Conservation (phyloP, 768 basidiomycete genomes). For the Ramaria sp. region DNA sequence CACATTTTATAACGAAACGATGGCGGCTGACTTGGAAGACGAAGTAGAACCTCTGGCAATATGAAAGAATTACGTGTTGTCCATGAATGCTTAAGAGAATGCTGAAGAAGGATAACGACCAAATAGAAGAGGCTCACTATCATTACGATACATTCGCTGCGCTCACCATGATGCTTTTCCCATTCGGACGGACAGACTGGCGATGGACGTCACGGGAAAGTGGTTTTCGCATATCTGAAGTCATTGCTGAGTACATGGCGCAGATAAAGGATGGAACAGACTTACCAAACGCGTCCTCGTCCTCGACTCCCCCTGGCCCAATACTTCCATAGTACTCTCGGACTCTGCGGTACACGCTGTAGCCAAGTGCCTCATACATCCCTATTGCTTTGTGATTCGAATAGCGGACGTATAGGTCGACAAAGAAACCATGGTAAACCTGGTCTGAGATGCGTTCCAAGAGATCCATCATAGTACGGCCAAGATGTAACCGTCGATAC, state of each 20-base stretch:
- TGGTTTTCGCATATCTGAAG: conserved; percentile 33
- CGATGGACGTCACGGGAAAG: conserved; percentile 25
- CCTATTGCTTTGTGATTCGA: conserved; percentile 73
- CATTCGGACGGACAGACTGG: conserved; percentile 25
- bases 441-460: conserved; percentile 82
- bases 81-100: background rate
- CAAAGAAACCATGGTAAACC: conserved; percentile 76
- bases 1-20: conserved; percentile 65
- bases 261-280: conserved; percentile 13
- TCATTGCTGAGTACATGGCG: background rate
- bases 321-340: conserved; percentile 79
- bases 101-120: background rate
- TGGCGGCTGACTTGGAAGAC: conserved; percentile 24
- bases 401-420: conserved; percentile 92
- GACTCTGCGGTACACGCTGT: conserved; percentile 86
- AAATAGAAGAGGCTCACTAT: background rate
- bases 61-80: background rate
- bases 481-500: conserved; percentile 81
- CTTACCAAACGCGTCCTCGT: conserved; percentile 88
- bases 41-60: conserved; percentile 8
- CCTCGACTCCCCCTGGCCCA: conserved; percentile 71
- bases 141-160: conserved; percentile 26
- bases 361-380: conserved; percentile 90
- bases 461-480: conserved; percentile 73
- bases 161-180: conserved; percentile 25